Evolutionary conservation across 192 early-diverging fungal genomes (phyloP), one percentile per base, ranked within the genome.

Genomic region (Mortierella hygrophila): DNA sequence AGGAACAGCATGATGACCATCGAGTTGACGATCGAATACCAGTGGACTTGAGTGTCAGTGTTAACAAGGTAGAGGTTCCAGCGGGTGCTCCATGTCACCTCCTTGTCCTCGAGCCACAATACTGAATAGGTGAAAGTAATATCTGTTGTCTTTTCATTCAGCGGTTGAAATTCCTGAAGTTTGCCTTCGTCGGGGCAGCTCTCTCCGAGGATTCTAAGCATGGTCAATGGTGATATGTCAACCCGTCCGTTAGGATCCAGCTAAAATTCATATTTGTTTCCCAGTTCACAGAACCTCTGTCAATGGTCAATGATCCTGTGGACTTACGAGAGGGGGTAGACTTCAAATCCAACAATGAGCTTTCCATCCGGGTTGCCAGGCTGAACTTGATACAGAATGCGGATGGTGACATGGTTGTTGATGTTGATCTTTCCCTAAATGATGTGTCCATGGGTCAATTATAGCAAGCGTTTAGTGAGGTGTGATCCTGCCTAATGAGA

Each of bases 21-120:
- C 37, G 92, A 92, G 81, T 96, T 96, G 80, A 95, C 77, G 49
- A 93, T 93, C 16, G 94, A 88, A 79, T 91, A 94, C 91, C 91
- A 92, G 79, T 94, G 93, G 60, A 93, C 88, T 13, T 91, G 88
- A 52, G 90, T 70, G 52, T 92, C 82, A 37, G 85, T 74, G n/a
- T 78, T 68, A n/a, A 89, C 35, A 32, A 95, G 76, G 70, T 93
- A 95, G 13, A 88, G 81, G 70, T 94, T 93, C 94, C 94, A 95
- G 32, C 91, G 91, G 65, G 85, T 88, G 75, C 70, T 72, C 91
- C 92, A 93, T 5, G 77, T 79, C 6, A 91, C 83, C 3, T 80
- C 72, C n/a, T 75, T 76, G 23, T 72, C 93, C 65, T 95, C 89
- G 65, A 91, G 85, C 94, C 94, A 95, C 72, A 81, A 77, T 18